Percentiles rank a stretch among this genome's conserved stretches.
Evolutionary conservation across 2,329 filamentous ascomycete genomes (phyloP).

Genomic region (Aspergillus novoparasiticus): DNA sequence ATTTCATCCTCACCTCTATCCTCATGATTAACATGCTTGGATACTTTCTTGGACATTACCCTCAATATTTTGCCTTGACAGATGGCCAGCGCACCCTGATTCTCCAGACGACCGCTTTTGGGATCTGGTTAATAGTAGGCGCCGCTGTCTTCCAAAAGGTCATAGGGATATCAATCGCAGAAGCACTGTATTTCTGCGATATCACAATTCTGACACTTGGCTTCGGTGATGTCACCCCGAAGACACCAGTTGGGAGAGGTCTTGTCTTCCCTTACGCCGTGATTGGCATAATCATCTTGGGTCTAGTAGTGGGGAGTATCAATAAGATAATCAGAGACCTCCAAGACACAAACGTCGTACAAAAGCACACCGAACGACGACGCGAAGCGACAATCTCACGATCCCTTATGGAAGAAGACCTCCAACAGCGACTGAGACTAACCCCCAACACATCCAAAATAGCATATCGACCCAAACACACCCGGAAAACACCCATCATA

Average conservation of each 20-base stretch:
- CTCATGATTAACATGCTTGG: constrained; percentile 80
- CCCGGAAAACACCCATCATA: constrained; percentile 20
- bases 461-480: constrained; percentile 12
- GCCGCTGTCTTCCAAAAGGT: constrained; percentile 73
- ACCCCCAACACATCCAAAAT: constrained; percentile 9
- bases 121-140: constrained; percentile 78
- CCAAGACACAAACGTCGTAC: constrained; percentile 63
- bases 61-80: constrained; percentile 75
- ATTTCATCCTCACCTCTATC: constrained; percentile 75
- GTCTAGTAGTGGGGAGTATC: constrained; percentile 80
- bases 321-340: constrained; percentile 65
- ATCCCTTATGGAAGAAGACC: constrained; percentile 49
- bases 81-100: constrained; percentile 84
- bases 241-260: constrained; percentile 62
- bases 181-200: constrained; percentile 78
- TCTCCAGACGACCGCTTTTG: constrained; percentile 83
- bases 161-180: constrained; percentile 74
- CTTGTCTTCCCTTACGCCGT: constrained; percentile 83
- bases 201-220: constrained; percentile 66
- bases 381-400: constrained; percentile 58
- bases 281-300: constrained; percentile 79
- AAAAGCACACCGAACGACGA: constrained; percentile 58
- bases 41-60: constrained; percentile 73
- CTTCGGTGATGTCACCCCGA: constrained; percentile 64
- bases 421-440: constrained; percentile 22